Evolutionary conservation across 2,329 filamentous ascomycete genomes (phyloP).

Genomic region (Neospermospora avenae): DNA sequence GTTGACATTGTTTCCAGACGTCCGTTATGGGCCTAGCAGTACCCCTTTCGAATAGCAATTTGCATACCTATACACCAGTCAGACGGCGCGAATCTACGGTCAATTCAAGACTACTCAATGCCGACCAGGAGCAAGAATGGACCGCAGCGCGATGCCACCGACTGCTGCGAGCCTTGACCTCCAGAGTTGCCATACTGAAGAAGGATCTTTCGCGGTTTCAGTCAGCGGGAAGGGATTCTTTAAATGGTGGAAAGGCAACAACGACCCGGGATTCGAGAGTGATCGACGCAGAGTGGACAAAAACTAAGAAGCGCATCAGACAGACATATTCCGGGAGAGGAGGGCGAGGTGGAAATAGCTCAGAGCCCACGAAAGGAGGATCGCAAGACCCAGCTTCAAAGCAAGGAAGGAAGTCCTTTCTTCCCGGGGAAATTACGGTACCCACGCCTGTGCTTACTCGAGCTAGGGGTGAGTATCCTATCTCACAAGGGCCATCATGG

Average conservation of each 20-base stretch:
- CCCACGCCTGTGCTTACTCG: conserved; percentile 34
- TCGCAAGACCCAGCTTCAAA: neutral
- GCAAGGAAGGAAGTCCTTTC: conserved; percentile 14
- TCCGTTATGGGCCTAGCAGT: conserved; percentile 12
- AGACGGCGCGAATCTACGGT: conserved; percentile 26
- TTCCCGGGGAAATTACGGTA: conserved; percentile 33
- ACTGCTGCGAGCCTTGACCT: conserved; percentile 42
- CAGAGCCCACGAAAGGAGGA: neutral
- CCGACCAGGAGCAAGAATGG: conserved; percentile 34
- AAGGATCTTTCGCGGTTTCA: conserved; percentile 33
- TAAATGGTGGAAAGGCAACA: neutral
- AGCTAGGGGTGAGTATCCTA: conserved; percentile 20
- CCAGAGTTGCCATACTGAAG: conserved; percentile 40
- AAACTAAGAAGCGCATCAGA: conserved; percentile 27
- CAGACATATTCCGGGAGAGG: conserved; percentile 32
- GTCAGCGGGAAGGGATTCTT: neutral
- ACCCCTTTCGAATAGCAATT: conserved; percentile 4
- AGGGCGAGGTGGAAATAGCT: conserved; percentile 1
- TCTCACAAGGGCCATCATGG: neutral
- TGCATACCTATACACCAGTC: conserved; percentile 31
- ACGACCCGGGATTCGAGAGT: neutral
- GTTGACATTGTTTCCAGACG: conserved; percentile 5
- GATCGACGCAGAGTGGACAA: conserved; percentile 26
- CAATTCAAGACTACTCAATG: conserved; percentile 20
- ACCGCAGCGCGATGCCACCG: conserved; percentile 43